Conservation (phyloP, 768 basidiomycete species). For the Pisolithus orientalis region DNA sequence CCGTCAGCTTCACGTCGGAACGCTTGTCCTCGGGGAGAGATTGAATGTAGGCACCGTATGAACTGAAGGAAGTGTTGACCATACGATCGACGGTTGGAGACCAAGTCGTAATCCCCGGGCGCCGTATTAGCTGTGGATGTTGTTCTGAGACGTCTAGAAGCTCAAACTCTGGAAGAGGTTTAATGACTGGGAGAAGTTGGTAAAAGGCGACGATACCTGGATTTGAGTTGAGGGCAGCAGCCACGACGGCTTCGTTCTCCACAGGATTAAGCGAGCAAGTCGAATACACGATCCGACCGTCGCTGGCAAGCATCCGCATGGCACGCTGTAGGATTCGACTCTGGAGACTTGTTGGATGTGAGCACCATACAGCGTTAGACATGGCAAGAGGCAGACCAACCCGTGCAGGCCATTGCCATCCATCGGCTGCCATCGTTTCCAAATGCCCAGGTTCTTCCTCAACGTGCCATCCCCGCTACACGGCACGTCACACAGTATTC, state of each 20-base stretch:
- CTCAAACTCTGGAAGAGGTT: constrained; percentile 49
- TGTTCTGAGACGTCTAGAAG: constrained; percentile 73
- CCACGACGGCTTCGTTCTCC: constrained; percentile 95
- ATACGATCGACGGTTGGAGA: constrained; percentile 58
- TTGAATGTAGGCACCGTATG: constrained; percentile 55
- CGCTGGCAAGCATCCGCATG: constrained; percentile 75
- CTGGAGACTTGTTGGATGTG: constrained; percentile 57
- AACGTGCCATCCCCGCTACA: constrained; percentile 97
- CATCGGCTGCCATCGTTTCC: constrained; percentile 85
- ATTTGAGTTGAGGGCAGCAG: constrained; percentile 68
- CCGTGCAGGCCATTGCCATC: constrained; percentile 89
- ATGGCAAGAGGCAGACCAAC: constrained; percentile 35
- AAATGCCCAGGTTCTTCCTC: constrained; percentile 91
- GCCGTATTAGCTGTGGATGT: constrained; percentile 65
- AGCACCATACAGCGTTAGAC: neutral
- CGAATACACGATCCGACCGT: constrained; percentile 94
- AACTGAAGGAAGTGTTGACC: constrained; percentile 44
- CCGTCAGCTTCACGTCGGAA: constrained; percentile 54
- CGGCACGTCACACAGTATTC: constrained; percentile 95
- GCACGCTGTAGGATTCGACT: constrained; percentile 87
- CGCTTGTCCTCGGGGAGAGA: constrained; percentile 43
- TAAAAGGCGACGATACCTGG: constrained; percentile 43
- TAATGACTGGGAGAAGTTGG: neutral
- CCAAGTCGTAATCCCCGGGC: constrained; percentile 77
- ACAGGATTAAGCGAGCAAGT: constrained; percentile 96